Evolutionary conservation across 108 stramenopile species (phyloP).

Genomic region (Fragilaria crotonensis): DNA sequence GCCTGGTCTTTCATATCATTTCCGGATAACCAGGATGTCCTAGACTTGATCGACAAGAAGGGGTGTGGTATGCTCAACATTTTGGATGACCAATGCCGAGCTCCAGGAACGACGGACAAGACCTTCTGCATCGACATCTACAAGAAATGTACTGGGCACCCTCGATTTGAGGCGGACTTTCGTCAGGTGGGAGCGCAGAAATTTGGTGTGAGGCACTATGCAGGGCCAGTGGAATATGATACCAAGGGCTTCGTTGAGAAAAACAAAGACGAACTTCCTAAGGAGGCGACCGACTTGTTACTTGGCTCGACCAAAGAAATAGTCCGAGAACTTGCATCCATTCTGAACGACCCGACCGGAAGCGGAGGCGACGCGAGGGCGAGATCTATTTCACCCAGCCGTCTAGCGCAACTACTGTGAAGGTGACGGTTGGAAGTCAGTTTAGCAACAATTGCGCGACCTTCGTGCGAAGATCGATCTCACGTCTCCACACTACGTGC

Average conservation of each 20-base stretch:
- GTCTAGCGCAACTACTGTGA: slow-evolving; percentile 1
- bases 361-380: neutral
- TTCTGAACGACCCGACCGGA: slow-evolving; percentile 24
- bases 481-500: slow-evolving; percentile 68
- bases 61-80: slow-evolving; percentile 48
- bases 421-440: slow-evolving; percentile 49
- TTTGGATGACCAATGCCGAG: slow-evolving; percentile 50
- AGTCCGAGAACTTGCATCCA: slow-evolving; percentile 32
- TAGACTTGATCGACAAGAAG: slow-evolving; percentile 79
- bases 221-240: slow-evolving; percentile 53
- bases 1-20: slow-evolving; percentile 57
- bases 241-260: slow-evolving; percentile 63
- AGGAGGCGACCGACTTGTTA: slow-evolving; percentile 42
- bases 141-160: slow-evolving; percentile 28
- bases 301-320: slow-evolving; percentile 28
- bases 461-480: slow-evolving; percentile 46
- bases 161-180: slow-evolving; percentile 46
- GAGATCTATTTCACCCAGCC: slow-evolving; percentile 14
- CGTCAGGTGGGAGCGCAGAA: slow-evolving; percentile 40
- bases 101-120: slow-evolving; percentile 51
- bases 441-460: slow-evolving; percentile 53
- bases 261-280: slow-evolving; percentile 68
- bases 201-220: slow-evolving; percentile 66
- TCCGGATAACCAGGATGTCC: slow-evolving; percentile 76
- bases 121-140: slow-evolving; percentile 41